Evolutionary conservation across 225 moss, liverwort and hornwort species (phyloP).

Genomic region (Bryoerythrophyllum caledonicum): DNA sequence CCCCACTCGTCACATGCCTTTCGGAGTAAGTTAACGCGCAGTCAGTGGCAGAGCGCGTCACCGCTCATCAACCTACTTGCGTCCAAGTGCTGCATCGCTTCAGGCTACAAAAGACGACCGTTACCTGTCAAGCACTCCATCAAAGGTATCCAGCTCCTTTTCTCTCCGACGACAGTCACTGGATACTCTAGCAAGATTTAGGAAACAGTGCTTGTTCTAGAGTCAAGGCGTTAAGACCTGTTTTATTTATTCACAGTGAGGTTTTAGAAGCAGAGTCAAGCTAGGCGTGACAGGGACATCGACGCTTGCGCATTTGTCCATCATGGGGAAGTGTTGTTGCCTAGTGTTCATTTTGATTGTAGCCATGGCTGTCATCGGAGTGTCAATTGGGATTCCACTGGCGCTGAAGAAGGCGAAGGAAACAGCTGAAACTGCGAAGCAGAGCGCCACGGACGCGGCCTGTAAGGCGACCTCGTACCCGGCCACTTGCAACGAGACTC

Average conservation of each 20-base stretch:
- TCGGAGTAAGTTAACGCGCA: conserved; percentile 3
- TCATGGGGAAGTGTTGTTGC: conserved; percentile 63
- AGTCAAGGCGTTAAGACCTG: neutral
- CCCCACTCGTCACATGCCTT: neutral
- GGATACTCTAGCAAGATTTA: too few relatives aligned
- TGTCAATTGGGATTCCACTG: conserved; percentile 49
- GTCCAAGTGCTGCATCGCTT: too few relatives aligned
- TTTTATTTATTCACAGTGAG: too few relatives aligned
- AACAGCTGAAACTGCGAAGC: neutral
- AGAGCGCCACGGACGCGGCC: neutral
- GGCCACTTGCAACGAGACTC: conserved; percentile 42
- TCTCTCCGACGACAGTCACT: neutral
- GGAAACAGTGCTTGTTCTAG: too few relatives aligned
- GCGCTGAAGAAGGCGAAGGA: conserved; percentile 40
- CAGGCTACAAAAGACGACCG: conserved; percentile 23
- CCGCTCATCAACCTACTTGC: neutral
- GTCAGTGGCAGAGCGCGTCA: conserved; percentile 11
- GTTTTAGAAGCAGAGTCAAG: too few relatives aligned
- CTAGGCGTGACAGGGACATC: neutral
- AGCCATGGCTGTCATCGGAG: conserved; percentile 33
- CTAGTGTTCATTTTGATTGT: conserved; percentile 32
- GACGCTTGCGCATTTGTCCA: neutral
- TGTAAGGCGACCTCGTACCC: conserved; percentile 53
- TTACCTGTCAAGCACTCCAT: neutral
- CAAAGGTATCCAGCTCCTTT: neutral